Conservation (phyloP, 2,329 filamentous ascomycete species). For the Cytospora piceicola region DNA sequence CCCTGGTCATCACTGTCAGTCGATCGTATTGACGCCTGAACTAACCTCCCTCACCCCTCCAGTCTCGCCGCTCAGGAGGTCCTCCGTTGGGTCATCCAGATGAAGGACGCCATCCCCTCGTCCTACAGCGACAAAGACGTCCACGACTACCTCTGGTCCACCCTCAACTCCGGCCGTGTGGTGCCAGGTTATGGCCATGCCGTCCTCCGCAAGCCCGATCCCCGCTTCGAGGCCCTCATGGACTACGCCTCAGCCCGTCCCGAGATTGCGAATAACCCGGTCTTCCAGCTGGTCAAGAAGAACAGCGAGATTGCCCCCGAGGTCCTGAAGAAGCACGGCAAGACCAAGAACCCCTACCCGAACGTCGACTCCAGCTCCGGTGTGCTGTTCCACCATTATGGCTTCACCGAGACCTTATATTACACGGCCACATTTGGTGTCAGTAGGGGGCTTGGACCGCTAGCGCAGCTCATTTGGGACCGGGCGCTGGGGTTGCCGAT, state of each 20-base stretch:
- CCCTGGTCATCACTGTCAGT: background rate
- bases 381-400: slow-evolving; percentile 97
- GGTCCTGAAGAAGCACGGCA: slow-evolving; percentile 92
- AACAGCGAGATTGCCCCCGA: slow-evolving; percentile 90
- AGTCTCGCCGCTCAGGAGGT: slow-evolving; percentile 95
- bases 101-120: slow-evolving; percentile 85
- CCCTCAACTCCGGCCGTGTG: slow-evolving; percentile 90
- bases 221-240: slow-evolving; percentile 95
- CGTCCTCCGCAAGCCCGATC: slow-evolving; percentile 94
- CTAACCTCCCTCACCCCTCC: slow-evolving; percentile 25
- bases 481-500: slow-evolving; percentile 91
- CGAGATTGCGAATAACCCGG: slow-evolving; percentile 82
- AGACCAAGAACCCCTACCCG: slow-evolving; percentile 97
- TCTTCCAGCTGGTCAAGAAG: slow-evolving; percentile 92
- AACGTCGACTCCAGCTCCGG: slow-evolving; percentile 95
- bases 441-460: slow-evolving; percentile 75
- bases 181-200: slow-evolving; percentile 96
- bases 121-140: slow-evolving; percentile 81
- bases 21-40: background rate
- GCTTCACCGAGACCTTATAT: slow-evolving; percentile 95
- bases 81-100: slow-evolving; percentile 93
- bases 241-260: slow-evolving; percentile 86
- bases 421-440: slow-evolving; percentile 79
- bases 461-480: slow-evolving; percentile 96
- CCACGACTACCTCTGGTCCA: slow-evolving; percentile 87